Evolutionary conservation across 2,329 filamentous ascomycete genomes (phyloP).

Genomic region (Cercospora sp.): DNA sequence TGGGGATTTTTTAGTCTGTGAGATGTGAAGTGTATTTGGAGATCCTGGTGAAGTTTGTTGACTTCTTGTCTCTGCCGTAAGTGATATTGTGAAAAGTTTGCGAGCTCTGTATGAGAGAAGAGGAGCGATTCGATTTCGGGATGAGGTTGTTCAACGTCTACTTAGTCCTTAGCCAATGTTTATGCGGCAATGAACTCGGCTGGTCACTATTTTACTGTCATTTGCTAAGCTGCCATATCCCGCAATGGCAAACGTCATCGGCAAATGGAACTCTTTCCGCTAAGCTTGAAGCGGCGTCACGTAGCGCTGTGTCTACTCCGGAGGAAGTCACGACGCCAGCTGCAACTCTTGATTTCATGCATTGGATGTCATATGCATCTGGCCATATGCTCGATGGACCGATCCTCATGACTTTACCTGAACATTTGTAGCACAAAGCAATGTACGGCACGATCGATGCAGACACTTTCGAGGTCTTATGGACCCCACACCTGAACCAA

Average conservation of each 20-base stretch:
- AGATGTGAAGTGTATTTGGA: background rate
- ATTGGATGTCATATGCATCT: background rate
- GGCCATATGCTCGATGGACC: background rate
- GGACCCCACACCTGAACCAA: background rate
- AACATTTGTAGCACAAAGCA: background rate
- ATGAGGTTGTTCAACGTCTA: background rate
- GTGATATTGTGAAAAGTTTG: background rate
- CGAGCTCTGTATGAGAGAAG: background rate
- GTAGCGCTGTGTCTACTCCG: background rate
- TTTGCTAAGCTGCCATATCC: background rate
- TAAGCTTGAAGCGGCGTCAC: background rate
- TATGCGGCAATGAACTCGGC: background rate
- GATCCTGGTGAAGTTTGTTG: background rate
- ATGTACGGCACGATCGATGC: background rate
- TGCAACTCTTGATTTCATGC: background rate
- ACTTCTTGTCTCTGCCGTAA: background rate
- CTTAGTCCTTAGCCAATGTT: background rate
- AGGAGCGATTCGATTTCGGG: background rate
- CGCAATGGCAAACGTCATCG: slow-evolving; percentile 19
- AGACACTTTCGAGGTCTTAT: background rate
- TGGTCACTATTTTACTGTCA: background rate
- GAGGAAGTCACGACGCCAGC: background rate
- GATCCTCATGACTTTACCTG: background rate
- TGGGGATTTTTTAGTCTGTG: background rate
- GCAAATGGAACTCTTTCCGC: slow-evolving; percentile 14